Evolutionary conservation across 139 green algal genomes (phyloP), one percentile per base, ranked within the genome.

Genomic region (Chlamydomonas eustigma): DNA sequence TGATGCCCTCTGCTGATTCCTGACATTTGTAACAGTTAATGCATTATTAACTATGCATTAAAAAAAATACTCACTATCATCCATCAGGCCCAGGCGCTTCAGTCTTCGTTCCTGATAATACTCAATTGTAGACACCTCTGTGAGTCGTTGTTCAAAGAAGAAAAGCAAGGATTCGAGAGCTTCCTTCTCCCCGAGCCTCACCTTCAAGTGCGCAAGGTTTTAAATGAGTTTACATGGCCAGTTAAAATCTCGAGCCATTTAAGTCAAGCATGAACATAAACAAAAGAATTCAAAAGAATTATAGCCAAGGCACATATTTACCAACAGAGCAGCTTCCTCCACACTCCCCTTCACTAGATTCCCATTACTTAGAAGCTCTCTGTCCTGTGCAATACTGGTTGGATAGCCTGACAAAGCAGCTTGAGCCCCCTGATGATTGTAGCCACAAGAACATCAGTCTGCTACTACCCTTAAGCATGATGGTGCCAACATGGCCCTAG

Each of bases 81-180:
- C 92, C 75, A 97, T 79, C 34, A 97, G 84, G 18, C 91, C 91
- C 74, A 97, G 81, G 12, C 84, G 63, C 83, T 91, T 91, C 37
- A 97, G 80, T 30, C 93, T 73, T 50, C 91, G 81, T 82, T 97
- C 93, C 73, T 90, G 85, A 73, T 96, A 96, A 74, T 92, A 97
- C 63, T 92, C 92, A n/a, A 94, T 74, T 31, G 70, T 65, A 22
- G 76, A 73, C 6, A 92, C 75, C 35, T 81, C 34, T 28, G 68
- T 52, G 2, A 51, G 64, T 24, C 92, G 86, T 25, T 89, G 76
- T 79, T 93, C 87, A 81, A 97, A 94, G 58, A 77, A 95, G 5
- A 74, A 76, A 39, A 90, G 67, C 32, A 88, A 78, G 0, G 75
- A 80, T 33, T 93, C 89, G 69, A 97, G 80, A 0, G 86, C 85